Base-by-base conservation (phyloP, 1,139 yeast species). In the Wickerhamiella pararugosa region DNA sequence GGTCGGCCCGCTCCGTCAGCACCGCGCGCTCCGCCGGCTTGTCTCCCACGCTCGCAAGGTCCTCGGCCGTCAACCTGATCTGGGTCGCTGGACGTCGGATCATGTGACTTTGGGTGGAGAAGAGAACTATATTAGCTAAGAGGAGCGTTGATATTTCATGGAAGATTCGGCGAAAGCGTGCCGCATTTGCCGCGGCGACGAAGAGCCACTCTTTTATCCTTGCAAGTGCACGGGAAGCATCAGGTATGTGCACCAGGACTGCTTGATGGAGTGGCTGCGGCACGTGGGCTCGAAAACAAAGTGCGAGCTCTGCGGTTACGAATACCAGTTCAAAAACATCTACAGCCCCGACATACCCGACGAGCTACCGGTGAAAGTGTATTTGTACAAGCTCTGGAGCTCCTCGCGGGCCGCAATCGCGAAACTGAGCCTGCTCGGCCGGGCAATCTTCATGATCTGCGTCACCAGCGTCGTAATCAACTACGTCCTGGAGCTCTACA, bases 161-260 rank as follows among this genome's bases (percentile, higher is more conserved):
- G 11, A 7, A 10, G 15, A 7, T 31, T 25, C 48, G 61, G 29
- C 28, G 26, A 49, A 45, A 21, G 44, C 40, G 8, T 92, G 99
- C 60, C 79, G 98, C 48, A 87, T 90, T 43, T 90, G 99, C 59
- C 79, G 95, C 45, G 90, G 93, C 39, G 97, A 84, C 54, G 90
- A 75, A n/a, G 90, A 83, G 50, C 96, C 96, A 3, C 65, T 90
- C 41, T 79, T 73, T 49, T 90, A 83, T 60, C 98, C 99, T 1
- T 90, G 99, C 62, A 78, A 75, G 55, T 90, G 98, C 61, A 71
- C 86, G 46, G 99, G 99, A 2, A 80, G 94, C 28, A 92, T 90
- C 56, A 81, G 81, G 58, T 86, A 77, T 55, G 83, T 90, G 44
- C 99, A 90, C 61, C 94, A 90, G 59, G 92, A 79, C 40, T 90